Percentiles rank a stretch among this genome's conserved stretches.
These are phyloP conservation scores for Fraxinus paxiana DNA, from an alignment of 305 asterid genomes.

Conservation along the genomic window DNA sequence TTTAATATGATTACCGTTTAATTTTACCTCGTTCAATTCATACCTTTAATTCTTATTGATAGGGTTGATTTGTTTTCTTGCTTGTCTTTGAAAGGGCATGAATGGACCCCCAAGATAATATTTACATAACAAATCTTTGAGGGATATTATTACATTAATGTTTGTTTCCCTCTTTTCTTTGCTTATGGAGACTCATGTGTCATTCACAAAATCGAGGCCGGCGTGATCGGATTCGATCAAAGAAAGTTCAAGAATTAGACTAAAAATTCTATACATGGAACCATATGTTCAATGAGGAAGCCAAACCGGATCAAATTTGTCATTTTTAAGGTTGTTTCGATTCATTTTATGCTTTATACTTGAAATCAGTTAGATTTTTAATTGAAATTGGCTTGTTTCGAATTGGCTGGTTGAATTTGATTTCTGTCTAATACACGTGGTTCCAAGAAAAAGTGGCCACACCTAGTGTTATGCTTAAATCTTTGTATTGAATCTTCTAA, in stretches of 20 bases:
- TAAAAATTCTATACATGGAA: not conserved
- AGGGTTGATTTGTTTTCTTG: conserved; percentile 29
- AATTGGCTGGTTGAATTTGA: not conserved
- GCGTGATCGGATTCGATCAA: conserved; percentile 10
- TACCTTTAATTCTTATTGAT: conserved; percentile 32
- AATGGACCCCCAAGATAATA: conserved; percentile 32
- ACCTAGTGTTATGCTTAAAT: not conserved
- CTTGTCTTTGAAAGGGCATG: conserved; percentile 27
- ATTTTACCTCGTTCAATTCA: not conserved
- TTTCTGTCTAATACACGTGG: not conserved
- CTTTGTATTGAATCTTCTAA: not conserved
- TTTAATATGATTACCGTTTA: conserved; percentile 2
- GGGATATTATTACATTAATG: conserved; percentile 22
- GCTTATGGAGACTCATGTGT: conserved; percentile 6
- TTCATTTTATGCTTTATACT: not conserved
- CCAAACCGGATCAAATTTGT: not conserved
- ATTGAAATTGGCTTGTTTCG: conserved; percentile 4
- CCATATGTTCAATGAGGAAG: not conserved
- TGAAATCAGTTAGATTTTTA: not conserved
- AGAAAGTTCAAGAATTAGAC: not conserved
- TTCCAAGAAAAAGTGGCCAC: not conserved
- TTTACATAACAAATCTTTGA: conserved; percentile 32
- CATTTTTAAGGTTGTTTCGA: not conserved
- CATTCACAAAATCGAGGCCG: not conserved
- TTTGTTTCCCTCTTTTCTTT: conserved; percentile 35